Percentiles rank a stretch among this genome's conserved stretches.
Conservation (phyloP, 129 eudicot species). For the Saussurea involucrata region DNA sequence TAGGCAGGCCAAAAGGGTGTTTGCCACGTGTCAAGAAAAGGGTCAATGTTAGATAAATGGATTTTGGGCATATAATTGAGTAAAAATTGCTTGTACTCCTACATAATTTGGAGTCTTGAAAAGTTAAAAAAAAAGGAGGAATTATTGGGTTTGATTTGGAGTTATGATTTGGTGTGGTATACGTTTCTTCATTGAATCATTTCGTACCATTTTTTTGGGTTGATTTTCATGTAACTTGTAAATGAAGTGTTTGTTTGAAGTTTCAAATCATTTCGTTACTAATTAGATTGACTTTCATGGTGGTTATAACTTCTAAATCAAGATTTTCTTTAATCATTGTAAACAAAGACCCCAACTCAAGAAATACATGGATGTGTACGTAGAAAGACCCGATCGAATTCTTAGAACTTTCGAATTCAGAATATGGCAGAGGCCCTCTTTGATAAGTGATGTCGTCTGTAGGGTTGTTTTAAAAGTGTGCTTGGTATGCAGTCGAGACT, state of each 20-base stretch:
- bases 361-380: conserved; percentile 1
- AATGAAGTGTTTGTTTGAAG: conserved; percentile 38
- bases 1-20: conserved; percentile 37
- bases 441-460: neutral
- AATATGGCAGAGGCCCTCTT: neutral
- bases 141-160: conserved; percentile 21
- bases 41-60: conserved; percentile 1
- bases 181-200: conserved; percentile 30
- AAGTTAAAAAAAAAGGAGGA: neutral
- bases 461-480: neutral
- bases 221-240: conserved; percentile 31
- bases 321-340: conserved; percentile 34
- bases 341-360: conserved; percentile 12
- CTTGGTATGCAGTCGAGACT: neutral
- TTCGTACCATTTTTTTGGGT: conserved; percentile 15
- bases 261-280: conserved; percentile 42
- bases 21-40: conserved; percentile 45
- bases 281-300: conserved; percentile 24
- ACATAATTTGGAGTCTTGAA: neutral
- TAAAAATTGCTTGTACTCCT: conserved; percentile 23
- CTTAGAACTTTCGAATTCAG: neutral
- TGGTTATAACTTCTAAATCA: conserved; percentile 46
- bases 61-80: conserved; percentile 10
- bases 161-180: conserved; percentile 38
- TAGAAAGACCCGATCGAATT: neutral